These are phyloP conservation scores for Saccharomyces paradoxus DNA, from an alignment of 805 yeast genomes.

Conservation along the genomic window DNA sequence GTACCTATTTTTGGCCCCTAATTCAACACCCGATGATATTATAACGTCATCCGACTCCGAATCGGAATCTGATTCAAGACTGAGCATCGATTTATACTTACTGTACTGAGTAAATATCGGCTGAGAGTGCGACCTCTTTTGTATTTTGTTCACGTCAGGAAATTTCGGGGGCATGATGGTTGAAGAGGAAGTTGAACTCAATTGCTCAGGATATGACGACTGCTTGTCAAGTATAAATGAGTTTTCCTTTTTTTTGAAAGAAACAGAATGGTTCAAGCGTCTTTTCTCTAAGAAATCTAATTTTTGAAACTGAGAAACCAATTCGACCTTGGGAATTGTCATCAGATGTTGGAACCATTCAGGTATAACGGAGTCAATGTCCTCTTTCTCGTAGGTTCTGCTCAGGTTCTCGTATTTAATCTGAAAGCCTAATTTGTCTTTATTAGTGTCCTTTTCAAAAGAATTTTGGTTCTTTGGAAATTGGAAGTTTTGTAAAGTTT, in stretches of 20 bases:
- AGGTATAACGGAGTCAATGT: constrained; percentile 36
- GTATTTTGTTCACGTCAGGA: constrained; percentile 3
- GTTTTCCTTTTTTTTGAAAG: constrained; percentile 1
- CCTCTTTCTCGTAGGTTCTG: constrained; percentile 8
- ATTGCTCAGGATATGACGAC: background rate
- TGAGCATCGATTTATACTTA: background rate
- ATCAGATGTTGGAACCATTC: constrained; percentile 41
- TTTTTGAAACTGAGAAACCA: constrained; percentile 46
- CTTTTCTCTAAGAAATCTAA: constrained; percentile 65
- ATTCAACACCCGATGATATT: constrained; percentile 70
- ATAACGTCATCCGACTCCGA: constrained; percentile 27
- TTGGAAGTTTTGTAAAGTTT: constrained; percentile 7
- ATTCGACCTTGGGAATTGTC: constrained; percentile 19
- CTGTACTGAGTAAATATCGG: constrained; percentile 5
- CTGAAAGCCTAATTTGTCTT: constrained; percentile 23
- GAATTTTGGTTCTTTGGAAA: constrained; percentile 12
- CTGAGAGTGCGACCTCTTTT: constrained; percentile 19
- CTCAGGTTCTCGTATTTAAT: constrained; percentile 13
- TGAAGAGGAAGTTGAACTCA: constrained; percentile 1
- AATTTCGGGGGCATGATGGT: background rate
- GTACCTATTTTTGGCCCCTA: constrained; percentile 75
- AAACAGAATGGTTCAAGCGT: constrained; percentile 41
- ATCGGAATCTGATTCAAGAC: background rate
- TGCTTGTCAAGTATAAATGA: background rate
- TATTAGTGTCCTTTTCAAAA: background rate